Evolutionary conservation across 2,329 filamentous ascomycete genomes (phyloP), one percentile per base, ranked within the genome.

Genomic region (Clonostachys sp.): DNA sequence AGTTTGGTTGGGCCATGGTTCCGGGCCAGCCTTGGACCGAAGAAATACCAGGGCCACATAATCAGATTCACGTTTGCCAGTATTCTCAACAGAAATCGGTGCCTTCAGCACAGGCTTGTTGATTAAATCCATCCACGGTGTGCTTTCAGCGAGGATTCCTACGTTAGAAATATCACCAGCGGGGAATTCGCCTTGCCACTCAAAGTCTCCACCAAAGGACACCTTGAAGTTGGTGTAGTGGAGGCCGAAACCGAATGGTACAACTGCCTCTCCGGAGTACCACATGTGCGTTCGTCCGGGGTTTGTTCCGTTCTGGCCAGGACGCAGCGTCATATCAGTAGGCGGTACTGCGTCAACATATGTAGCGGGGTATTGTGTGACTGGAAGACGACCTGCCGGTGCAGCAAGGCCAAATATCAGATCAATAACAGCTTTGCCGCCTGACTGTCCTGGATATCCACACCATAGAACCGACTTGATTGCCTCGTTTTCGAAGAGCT

Each of bases 261-360:
- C 70, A 4, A 80, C 67, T 0, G 74, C 66, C 24, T 30, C 24
- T n/a, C 64, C 62, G 34, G 68, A 67, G 57, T 78, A 83, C 78
- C 78, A 84, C 52, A 71, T 74, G 53, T 84, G 83, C 0, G 80
- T 84, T 7, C 78, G 65, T 14, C 79, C 78, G 0, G 78, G 77
- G 2, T 57, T 55, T 48, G 66, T 66, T 30, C 24, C 24, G 24
- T 30, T 30, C 8, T 30, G 24, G 24, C 24, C 24, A 3, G 77
- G 75, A 3, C 77, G 71, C 24, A 84, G 62, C 4, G 65, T 64
- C 78, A 83, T 83, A 51, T 82, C 70, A 2, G 74, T 78, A 66
- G 78, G 76, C 0, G 71, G 70, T 4, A 80, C 69, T 40, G 74
- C 61, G 13, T 70, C 57, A 4, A 72, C 66, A 53, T 81, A 83